Conservation (phyloP, 352 stramenopile genomes). For the Phytophthora nicotianae region DNA sequence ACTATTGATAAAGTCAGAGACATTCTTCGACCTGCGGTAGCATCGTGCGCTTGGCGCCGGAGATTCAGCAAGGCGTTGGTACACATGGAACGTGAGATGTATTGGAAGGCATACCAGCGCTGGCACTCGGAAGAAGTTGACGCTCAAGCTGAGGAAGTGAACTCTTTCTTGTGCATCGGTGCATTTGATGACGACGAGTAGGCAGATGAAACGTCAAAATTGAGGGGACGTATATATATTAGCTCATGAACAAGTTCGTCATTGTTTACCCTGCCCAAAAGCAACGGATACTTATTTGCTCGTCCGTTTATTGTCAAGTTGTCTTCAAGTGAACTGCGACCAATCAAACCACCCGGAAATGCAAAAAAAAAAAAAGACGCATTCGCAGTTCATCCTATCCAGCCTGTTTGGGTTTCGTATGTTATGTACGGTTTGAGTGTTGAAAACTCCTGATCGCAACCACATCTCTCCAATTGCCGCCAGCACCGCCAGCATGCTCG, state of each 20-base stretch:
- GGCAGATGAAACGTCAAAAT: not conserved
- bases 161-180: slow-evolving; percentile 13
- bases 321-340: too few species aligned
- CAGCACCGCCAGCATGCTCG: too few species aligned
- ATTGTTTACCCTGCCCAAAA: too few species aligned
- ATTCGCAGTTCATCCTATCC: not conserved
- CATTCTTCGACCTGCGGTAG: slow-evolving; percentile 9
- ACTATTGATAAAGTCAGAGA: slow-evolving; percentile 7
- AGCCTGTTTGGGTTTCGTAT: too few species aligned
- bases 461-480: too few species aligned
- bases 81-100: slow-evolving; percentile 13
- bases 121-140: slow-evolving; percentile 22
- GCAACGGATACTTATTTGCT: not conserved
- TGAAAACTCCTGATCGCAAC: too few species aligned
- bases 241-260: too few species aligned
- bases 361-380: not conserved
- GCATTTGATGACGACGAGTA: slow-evolving; percentile 21
- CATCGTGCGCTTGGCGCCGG: slow-evolving; percentile 16
- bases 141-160: slow-evolving; percentile 18
- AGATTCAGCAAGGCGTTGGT: slow-evolving; percentile 9
- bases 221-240: too few species aligned
- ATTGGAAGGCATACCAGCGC: slow-evolving; percentile 29
- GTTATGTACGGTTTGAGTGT: too few species aligned
- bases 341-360: too few species aligned
- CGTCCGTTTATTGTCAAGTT: too few species aligned